Percentiles rank a stretch among this genome's conserved stretches.
phyloP scores from a whole-genome alignment of 2,329 filamentous ascomycete genomes.

The Fusarium sp. region DNA sequence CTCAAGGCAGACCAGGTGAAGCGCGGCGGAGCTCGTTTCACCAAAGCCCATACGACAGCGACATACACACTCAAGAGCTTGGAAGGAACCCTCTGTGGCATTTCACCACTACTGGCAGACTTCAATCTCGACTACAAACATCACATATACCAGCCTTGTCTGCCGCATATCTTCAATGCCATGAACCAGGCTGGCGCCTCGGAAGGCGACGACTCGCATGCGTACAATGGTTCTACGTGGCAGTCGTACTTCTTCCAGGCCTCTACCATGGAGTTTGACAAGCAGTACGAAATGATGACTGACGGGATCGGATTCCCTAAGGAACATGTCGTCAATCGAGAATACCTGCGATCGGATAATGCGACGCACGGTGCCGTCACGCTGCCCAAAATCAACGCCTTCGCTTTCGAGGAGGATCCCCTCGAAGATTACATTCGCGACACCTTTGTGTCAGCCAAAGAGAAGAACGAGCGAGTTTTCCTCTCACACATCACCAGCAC shows the following conservation, averaged over 20 bases:
- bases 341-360: slow-evolving; percentile 46
- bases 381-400: slow-evolving; percentile 50
- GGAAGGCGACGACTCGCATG: not conserved
- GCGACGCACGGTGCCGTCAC: slow-evolving; percentile 48
- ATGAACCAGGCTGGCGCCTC: slow-evolving; percentile 44
- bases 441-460: slow-evolving; percentile 46
- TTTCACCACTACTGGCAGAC: slow-evolving; percentile 55
- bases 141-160: slow-evolving; percentile 58
- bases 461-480: slow-evolving; percentile 50
- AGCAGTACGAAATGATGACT: slow-evolving; percentile 48
- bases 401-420: slow-evolving; percentile 49
- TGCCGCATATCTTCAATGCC: slow-evolving; percentile 54
- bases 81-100: slow-evolving; percentile 56
- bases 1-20: slow-evolving; percentile 19
- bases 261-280: slow-evolving; percentile 49
- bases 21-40: slow-evolving; percentile 55
- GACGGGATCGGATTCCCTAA: slow-evolving; percentile 46
- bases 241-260: slow-evolving; percentile 49
- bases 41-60: slow-evolving; percentile 54
- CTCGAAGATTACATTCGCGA: slow-evolving; percentile 51
- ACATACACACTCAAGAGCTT: slow-evolving; percentile 59
- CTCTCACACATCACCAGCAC: slow-evolving; percentile 46
- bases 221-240: slow-evolving; percentile 45
- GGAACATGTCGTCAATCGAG: slow-evolving; percentile 44
- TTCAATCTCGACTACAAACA: slow-evolving; percentile 56